Percentiles rank a stretch among this genome's conserved stretches.
phyloP scores from a whole-genome alignment of 371 early-diverging fungal species.

The Circinella minor region DNA sequence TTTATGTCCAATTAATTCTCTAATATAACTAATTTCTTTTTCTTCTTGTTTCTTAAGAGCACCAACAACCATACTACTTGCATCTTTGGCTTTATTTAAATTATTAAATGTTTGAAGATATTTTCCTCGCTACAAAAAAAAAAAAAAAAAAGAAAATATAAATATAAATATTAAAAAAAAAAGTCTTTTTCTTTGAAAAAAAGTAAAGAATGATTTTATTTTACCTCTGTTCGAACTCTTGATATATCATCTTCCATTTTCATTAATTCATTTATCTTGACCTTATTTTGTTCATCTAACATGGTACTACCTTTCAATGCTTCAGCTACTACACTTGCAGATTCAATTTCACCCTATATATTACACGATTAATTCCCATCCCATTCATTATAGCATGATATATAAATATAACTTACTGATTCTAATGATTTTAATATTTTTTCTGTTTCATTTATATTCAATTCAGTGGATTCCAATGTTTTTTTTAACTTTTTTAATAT shows the following conservation, averaged over 20 bases:
- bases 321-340: conserved; percentile 78
- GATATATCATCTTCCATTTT: conserved; percentile 81
- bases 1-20: conserved; percentile 19
- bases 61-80: conserved; percentile 63
- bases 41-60: conserved; percentile 78
- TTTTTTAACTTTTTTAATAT: conserved; percentile 12
- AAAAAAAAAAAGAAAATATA: not conserved
- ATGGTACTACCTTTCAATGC: conserved; percentile 77
- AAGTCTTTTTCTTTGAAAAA: no score
- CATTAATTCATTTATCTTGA: conserved; percentile 73
- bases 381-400: no score
- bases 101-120: conserved; percentile 73
- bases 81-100: conserved; percentile 72
- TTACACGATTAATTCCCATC: no score
- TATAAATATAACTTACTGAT: no score
- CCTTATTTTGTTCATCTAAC: conserved; percentile 81
- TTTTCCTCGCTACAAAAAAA: conserved; percentile 58
- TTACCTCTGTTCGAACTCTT: conserved; percentile 71
- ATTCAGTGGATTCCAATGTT: not conserved
- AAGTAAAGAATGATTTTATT: not conserved
- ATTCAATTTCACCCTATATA: conserved; percentile 53
- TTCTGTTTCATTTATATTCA: conserved; percentile 12
- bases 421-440: conserved; percentile 12
- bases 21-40: conserved; percentile 83
- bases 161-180: no score